Base-by-base conservation (phyloP, 371 early-diverging fungal genomes). In the Lichtheimia ramosa region DNA sequence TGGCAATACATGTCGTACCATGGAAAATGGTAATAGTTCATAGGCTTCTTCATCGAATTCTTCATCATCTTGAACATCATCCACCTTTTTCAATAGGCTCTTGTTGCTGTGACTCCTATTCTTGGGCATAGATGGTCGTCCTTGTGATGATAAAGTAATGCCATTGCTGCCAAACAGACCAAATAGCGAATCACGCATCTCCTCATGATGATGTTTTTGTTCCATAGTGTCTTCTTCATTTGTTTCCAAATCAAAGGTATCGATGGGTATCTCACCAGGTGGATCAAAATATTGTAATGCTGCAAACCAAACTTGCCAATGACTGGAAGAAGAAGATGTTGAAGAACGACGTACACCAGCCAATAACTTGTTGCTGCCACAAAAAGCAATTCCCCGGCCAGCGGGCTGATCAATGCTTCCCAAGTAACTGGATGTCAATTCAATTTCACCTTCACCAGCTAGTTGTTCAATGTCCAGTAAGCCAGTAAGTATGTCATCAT, bases 231-330 rank as follows among this genome's bases (percentile, higher is more conserved):
- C 12, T 3, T 49, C 42, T 8, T 55, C 25, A 2, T 42, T 16
- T 39, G 27, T 51, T 12, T 74, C 69, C n/a, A 75, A 60, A 43
- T 64, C 64, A 55, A 54, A 61, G 5, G 62, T 54, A 16, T 71
- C 61, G 18, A 68, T 66, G 6, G 73, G 68, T 46, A 72, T 56
- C 18, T 24, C 28, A 51, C 28, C 20, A 8, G 59, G 20, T 18
- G 71, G 65, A 13, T 77, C 70, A 21, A 68, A 61, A 14, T 68
- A 66, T 46, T 69, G 72, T 21, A 77, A 50, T 6, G 70, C 63
- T 25, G 70, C 65, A 40, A 77, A 70, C 74, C 74, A 74, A 8
- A 52, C 63, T 53, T 78, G 69, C 75, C 75, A 74, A 34, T 62
- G 59, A 2, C 18, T 6, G 24, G 39, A 34, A 4, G 34, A 34